These are phyloP conservation scores for Grosmannia penicillata DNA, from an alignment of 2,329 filamentous ascomycete genomes.

Conservation along the genomic window DNA sequence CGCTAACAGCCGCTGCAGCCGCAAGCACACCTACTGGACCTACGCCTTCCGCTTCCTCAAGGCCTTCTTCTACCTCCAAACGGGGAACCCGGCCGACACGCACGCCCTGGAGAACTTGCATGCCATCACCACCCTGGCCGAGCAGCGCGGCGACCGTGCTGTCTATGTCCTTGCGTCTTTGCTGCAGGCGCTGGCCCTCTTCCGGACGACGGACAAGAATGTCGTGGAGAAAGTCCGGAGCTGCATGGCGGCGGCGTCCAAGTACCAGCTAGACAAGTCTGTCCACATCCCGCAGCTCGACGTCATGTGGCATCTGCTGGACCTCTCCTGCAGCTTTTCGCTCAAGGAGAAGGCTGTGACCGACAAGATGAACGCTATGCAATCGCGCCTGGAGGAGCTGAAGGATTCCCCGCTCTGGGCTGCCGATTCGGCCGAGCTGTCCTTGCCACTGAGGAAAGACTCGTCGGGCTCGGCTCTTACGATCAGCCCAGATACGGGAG, in stretches of 20 bases:
- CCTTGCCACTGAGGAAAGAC: conserved; percentile 41
- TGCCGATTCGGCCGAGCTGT: conserved; percentile 30
- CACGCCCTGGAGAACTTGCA: conserved; percentile 55
- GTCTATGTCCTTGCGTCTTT: conserved; percentile 51
- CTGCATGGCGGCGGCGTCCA: conserved; percentile 59
- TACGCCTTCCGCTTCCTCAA: conserved; percentile 67
- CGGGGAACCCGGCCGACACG: conserved; percentile 43
- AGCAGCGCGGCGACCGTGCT: conserved; percentile 44
- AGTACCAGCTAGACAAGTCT: conserved; percentile 52
- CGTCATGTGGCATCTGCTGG: conserved; percentile 50
- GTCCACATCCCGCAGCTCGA: conserved; percentile 51
- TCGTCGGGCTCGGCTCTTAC: conserved; percentile 26
- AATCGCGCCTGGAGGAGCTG: conserved; percentile 44
- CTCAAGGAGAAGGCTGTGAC: conserved; percentile 41
- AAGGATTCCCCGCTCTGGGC: conserved; percentile 29
- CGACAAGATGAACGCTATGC: conserved; percentile 47
- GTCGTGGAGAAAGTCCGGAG: conserved; percentile 55
- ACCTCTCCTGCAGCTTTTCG: conserved; percentile 55
- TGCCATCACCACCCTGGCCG: conserved; percentile 44
- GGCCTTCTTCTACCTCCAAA: conserved; percentile 51
- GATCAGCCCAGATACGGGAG: conserved; percentile 42
- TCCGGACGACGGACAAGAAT: conserved; percentile 49
- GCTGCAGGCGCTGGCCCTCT: conserved; percentile 54
- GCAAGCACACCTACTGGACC: conserved; percentile 59
- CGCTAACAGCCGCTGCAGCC: not conserved